Base-by-base conservation (phyloP, 2,329 filamentous ascomycete genomes). In the Emmonsiellopsis sp. region DNA sequence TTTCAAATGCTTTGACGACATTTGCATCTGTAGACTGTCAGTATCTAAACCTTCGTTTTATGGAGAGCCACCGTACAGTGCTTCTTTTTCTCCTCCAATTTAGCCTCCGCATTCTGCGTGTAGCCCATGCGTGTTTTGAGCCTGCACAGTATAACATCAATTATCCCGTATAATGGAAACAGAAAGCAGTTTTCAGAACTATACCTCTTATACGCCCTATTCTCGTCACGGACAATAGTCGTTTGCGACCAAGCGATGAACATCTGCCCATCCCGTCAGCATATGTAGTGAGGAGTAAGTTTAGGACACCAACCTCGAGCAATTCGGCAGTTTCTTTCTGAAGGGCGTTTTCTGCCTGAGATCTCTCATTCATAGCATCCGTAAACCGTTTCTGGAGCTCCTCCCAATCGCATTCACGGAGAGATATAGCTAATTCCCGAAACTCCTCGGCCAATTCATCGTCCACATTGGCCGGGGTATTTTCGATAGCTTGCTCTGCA, bases 171-270 rank as follows among this genome's bases (percentile, higher is more conserved):
- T 37, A 8, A 34, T 32, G 13, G 32, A 8, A 45, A 17, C n/a
- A 17, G 33, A 27, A 40, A 40, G 21, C 32, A 5, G 11, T 13
- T 32, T 40, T 7, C 3, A 27, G 13, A 17, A 52, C 55, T 70
- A 53, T 68, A 86, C 85, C 90, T 83, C 68, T 92, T 92, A 57
- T 82, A 77, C 27, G 87, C 86, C 53, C 91, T 81, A 55, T 85
- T 84, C 53, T 87, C 83, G 67, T 95, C 91, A 56, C 88, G 83
- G 9, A 76, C 72, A 34, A 83, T 79, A 1, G 86, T 85, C 10
- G 86, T 82, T 17, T 84, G 77, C 27, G 87, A 86, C 90, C 91
- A 96, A 37, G 84, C 73, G 54, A 79, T 78, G 67, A 95, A 95
- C 65, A 86, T 87, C 88, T 94, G 58, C 31, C 44, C 53, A 47